Percentiles rank a stretch among this genome's conserved stretches.
These are phyloP conservation scores for Mortierella alpina DNA, from an alignment of 192 early-diverging fungal species.

Conservation along the genomic window DNA sequence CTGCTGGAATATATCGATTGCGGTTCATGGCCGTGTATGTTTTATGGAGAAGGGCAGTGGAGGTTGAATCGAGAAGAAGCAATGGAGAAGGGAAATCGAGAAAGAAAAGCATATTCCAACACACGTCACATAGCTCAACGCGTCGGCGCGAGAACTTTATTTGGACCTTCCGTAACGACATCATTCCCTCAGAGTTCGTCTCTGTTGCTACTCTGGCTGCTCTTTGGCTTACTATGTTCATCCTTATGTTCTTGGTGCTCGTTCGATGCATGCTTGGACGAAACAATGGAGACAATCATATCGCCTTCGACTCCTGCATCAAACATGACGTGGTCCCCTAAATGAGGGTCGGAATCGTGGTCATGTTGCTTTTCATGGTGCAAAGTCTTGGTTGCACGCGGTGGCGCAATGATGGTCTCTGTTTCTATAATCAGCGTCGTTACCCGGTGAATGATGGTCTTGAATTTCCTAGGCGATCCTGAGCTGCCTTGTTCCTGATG, in stretches of 20 bases:
- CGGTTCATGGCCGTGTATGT: conserved; percentile 2
- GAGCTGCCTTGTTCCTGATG: not conserved
- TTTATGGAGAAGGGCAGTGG: not conserved
- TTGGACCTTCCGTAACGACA: too few relatives aligned
- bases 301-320: conserved; percentile 20
- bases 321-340: conserved; percentile 17
- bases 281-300: conserved; percentile 11
- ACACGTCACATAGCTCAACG: not conserved
- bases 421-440: conserved; percentile 39
- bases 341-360: not conserved
- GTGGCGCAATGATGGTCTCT: conserved; percentile 18
- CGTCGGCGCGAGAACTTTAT: too few relatives aligned
- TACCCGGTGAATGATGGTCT: conserved; percentile 14
- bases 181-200: too few relatives aligned
- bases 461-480: not conserved
- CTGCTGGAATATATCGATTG: conserved; percentile 65
- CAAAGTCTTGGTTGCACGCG: not conserved
- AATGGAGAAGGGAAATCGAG: not conserved
- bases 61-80: not conserved
- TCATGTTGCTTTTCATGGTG: not conserved
- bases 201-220: not conserved
- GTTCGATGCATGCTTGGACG: not conserved
- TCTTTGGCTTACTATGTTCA: not conserved
- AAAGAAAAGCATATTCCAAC: conserved; percentile 4
- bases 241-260: not conserved